Percentiles rank a stretch among this genome's conserved stretches.
These are phyloP conservation scores for Irpex sp. DNA, from an alignment of 1,284 basidiomycete species.

Conservation along the genomic window DNA sequence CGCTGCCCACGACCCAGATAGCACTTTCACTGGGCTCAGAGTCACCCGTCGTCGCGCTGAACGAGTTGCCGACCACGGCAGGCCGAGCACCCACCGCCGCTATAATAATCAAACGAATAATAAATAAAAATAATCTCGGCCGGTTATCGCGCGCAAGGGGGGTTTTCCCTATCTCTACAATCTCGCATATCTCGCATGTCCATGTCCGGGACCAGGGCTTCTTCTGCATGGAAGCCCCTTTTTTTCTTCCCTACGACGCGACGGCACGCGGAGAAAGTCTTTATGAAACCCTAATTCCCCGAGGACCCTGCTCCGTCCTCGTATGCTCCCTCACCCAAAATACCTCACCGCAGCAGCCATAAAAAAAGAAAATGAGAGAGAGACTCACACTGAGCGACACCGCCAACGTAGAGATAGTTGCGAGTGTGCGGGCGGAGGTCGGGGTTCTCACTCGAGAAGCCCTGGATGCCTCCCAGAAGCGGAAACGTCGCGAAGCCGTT, in stretches of 20 bases:
- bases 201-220: too few relatives aligned
- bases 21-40: slow-evolving; percentile 11
- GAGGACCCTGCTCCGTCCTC: not conserved
- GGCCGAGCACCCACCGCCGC: slow-evolving; percentile 6
- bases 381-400: slow-evolving; percentile 12
- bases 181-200: not conserved
- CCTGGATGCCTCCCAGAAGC: slow-evolving; percentile 12
- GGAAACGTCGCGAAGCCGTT: slow-evolving; percentile 13
- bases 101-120: not conserved
- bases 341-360: not conserved
- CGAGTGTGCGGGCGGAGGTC: slow-evolving; percentile 5
- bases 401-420: slow-evolving; percentile 17
- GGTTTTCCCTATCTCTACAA: not conserved
- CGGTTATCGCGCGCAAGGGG: too few relatives aligned
- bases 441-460: slow-evolving; percentile 10
- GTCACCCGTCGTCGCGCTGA: slow-evolving; percentile 8
- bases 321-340: not conserved
- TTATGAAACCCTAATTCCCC: too few relatives aligned
- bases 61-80: slow-evolving; percentile 9
- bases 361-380: not conserved
- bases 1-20: slow-evolving; percentile 9
- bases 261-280: too few relatives aligned
- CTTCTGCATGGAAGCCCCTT: too few relatives aligned
- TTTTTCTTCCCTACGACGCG: too few relatives aligned
- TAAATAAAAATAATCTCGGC: too few relatives aligned